Conservation (phyloP, 2,329 filamentous ascomycete genomes). For the Colletotrichum melonis region DNA sequence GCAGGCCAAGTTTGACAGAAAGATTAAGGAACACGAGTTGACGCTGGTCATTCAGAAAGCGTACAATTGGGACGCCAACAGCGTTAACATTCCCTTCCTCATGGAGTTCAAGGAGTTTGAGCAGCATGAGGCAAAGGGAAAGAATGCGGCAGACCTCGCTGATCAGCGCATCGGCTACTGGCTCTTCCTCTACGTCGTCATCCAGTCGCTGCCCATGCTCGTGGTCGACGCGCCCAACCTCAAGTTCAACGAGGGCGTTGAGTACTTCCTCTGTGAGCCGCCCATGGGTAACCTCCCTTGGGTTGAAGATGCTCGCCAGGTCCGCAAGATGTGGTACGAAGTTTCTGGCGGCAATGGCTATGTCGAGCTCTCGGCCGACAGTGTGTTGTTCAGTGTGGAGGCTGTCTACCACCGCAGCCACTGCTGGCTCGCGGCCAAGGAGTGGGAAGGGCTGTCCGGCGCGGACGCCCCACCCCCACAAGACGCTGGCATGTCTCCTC, state of each 20-base stretch:
- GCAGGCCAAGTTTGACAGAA: slow-evolving; percentile 77
- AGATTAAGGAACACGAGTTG: slow-evolving; percentile 83
- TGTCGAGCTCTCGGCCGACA: slow-evolving; percentile 69
- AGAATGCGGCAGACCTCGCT: slow-evolving; percentile 72
- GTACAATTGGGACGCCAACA: slow-evolving; percentile 80
- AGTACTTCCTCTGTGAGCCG: slow-evolving; percentile 85
- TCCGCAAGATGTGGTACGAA: slow-evolving; percentile 79
- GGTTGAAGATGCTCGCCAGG: slow-evolving; percentile 72
- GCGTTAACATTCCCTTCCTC: slow-evolving; percentile 70
- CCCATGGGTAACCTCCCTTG: slow-evolving; percentile 80
- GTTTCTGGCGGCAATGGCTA: slow-evolving; percentile 71
- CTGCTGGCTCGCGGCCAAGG: slow-evolving; percentile 65
- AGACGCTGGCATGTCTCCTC: slow-evolving; percentile 50
- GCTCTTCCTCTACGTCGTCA: slow-evolving; percentile 83
- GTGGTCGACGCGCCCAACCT: slow-evolving; percentile 80
- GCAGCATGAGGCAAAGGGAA: slow-evolving; percentile 72
- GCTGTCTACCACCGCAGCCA: slow-evolving; percentile 69
- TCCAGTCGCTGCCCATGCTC: slow-evolving; percentile 82
- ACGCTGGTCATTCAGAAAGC: slow-evolving; percentile 81
- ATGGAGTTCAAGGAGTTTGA: slow-evolving; percentile 79
- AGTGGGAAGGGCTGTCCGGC: slow-evolving; percentile 56
- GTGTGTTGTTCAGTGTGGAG: slow-evolving; percentile 71
- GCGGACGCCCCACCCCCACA: slow-evolving; percentile 40
- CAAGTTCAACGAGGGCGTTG: slow-evolving; percentile 75
- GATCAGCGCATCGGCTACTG: slow-evolving; percentile 82